Base-by-base conservation (phyloP, 2,329 filamentous ascomycete genomes). In the Phyllosticta paracitricarpa region DNA sequence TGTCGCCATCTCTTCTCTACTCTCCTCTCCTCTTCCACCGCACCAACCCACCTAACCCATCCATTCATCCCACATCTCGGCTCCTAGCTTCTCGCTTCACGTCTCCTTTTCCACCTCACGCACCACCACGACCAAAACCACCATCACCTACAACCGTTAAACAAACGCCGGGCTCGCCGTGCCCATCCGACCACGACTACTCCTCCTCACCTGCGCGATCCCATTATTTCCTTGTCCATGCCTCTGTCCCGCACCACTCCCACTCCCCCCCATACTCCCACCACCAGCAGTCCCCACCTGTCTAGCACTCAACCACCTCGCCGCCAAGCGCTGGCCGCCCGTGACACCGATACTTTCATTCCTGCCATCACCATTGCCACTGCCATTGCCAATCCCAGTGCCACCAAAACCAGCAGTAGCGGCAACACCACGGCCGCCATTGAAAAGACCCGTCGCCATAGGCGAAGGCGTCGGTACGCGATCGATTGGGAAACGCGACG, bases 271-370 rank as follows among this genome's bases (percentile, higher is more conserved):
- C 65, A 10, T 63, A 63, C 19, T 71, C 33, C 26, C 19, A 22
- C 19, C 19, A 22, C 19, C 19, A 22, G 1, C 19, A 22, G 19
- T 22, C 19, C 19, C 10, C 51, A 56, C 26, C 56, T 66, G 57
- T 53, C 68, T 62, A 61, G 68, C 66, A n/a, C 63, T 65, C 26
- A 73, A 52, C 51, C 71, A 73, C 8, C 63, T 64, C 30, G 73
- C 69, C 2, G 67, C 71, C 66, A 73, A 65, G 24, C 68, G 64
- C 51, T 71, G 70, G 9, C 71, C 70, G 1, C 33, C 51, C 19
- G 22, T 51, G 17, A 55, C 33, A 53, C 4, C 33, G 26, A 22
- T 22, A 22, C 19, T 22, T 22, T 2, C 19, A 12, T 51, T 51
- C 35, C 30, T 22, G 26, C 9, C 9, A 7, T 7, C n/a, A 58